A percentile compares a stretch with the other conserved stretches of the same genome.
phyloP scores from a whole-genome alignment of 1,139 yeast species.

The Suhomyces maxii region DNA sequence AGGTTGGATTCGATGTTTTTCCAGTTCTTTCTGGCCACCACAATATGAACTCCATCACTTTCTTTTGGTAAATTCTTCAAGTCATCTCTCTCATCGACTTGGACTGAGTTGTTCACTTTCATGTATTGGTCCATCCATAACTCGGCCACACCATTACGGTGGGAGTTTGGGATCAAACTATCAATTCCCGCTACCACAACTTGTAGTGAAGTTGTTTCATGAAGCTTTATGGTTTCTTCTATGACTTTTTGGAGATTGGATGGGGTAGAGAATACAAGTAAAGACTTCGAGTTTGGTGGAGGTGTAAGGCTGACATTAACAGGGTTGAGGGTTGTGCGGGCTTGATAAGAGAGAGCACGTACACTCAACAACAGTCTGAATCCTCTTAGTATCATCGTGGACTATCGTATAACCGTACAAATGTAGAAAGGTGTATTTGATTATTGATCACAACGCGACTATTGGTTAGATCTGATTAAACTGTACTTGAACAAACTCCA shows the following conservation, averaged over 20 bases:
- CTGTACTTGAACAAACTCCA: no score
- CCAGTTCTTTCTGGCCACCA: constrained; percentile 42
- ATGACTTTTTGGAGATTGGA: constrained; percentile 36
- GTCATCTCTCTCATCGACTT: constrained; percentile 28
- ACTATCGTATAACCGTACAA: not conserved
- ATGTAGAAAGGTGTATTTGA: no score
- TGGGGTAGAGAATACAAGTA: constrained; percentile 44
- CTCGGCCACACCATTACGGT: constrained; percentile 47
- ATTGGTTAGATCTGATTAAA: not conserved
- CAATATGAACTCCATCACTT: constrained; percentile 37
- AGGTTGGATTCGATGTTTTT: constrained; percentile 26
- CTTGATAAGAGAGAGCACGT: constrained; percentile 1
- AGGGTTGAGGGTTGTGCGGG: constrained; percentile 15
- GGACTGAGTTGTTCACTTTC: constrained; percentile 21
- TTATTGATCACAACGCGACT: not conserved
- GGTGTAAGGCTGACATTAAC: constrained; percentile 9
- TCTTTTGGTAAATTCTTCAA: constrained; percentile 22
- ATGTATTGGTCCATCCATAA: constrained; percentile 44
- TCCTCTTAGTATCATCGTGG: not conserved
- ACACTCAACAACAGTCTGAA: not conserved
- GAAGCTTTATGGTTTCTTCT: constrained; percentile 31
- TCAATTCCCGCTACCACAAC: constrained; percentile 53
- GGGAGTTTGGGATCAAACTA: constrained; percentile 38
- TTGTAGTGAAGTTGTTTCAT: constrained; percentile 33
- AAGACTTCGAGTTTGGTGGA: constrained; percentile 9